Conservation (phyloP, 2,329 filamentous ascomycete genomes). For the Anisogramma anomala region DNA sequence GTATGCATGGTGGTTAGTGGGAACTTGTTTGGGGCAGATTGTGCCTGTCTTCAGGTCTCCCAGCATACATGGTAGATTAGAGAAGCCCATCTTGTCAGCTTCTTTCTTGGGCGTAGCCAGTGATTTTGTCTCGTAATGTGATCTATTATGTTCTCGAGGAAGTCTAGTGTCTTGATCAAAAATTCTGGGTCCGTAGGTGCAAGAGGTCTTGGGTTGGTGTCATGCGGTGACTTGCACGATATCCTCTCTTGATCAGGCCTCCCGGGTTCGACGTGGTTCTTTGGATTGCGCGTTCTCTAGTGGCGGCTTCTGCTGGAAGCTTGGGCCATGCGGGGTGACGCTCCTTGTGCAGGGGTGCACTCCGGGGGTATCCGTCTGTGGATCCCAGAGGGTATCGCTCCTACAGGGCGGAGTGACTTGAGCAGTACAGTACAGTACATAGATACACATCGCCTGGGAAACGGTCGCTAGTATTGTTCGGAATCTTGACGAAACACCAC, state of each 20-base stretch:
- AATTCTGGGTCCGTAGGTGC: neutral
- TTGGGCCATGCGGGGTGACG: constrained; percentile 2
- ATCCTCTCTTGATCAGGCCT: neutral
- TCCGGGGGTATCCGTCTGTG: neutral
- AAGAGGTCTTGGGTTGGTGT: too few species aligned
- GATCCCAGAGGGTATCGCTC: too few species aligned
- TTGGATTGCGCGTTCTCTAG: neutral
- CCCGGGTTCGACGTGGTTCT: constrained; percentile 3
- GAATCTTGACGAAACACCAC: neutral
- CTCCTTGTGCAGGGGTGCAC: neutral
- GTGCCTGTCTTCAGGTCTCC: neutral
- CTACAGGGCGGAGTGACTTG: too few species aligned
- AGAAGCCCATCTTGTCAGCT: constrained; percentile 30
- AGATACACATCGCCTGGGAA: neutral
- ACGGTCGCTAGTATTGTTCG: neutral
- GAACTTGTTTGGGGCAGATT: constrained; percentile 1
- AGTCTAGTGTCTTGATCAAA: neutral
- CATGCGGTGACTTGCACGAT: neutral
- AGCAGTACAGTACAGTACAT: neutral
- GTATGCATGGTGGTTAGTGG: constrained; percentile 14
- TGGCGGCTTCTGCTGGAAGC: constrained; percentile 3
- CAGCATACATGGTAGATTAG: constrained; percentile 35
- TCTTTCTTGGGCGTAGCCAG: neutral
- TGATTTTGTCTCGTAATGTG: neutral
- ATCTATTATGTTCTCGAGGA: neutral